Percentiles rank a stretch among this genome's conserved stretches.
phyloP scores from a whole-genome alignment of 169 alveolate genomes.

The Theileria parva region DNA sequence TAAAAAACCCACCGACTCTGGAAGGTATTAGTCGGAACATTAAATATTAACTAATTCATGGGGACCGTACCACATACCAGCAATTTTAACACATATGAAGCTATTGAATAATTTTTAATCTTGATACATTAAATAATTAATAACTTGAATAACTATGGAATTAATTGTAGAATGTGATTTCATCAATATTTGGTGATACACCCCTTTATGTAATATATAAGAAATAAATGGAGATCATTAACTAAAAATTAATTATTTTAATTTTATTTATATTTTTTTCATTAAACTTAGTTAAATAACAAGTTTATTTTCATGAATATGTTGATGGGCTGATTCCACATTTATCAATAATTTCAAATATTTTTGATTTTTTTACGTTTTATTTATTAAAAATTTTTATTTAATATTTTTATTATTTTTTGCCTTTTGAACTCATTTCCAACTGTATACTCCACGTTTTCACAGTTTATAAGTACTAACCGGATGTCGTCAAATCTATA shows the following conservation, averaged over 20 bases:
- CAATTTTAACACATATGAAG: neutral
- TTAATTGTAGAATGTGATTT: neutral
- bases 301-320: neutral
- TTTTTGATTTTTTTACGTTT: neutral
- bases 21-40: constrained; percentile 16
- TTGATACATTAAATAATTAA: neutral
- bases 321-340: neutral
- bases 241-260: too few relatives aligned
- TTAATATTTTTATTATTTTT: neutral
- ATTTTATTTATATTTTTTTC: too few relatives aligned
- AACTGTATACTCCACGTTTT: neutral
- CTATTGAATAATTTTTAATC: too few relatives aligned
- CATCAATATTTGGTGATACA: neutral
- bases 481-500: neutral
- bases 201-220: neutral
- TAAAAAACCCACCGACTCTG: neutral
- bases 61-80: neutral
- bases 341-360: neutral
- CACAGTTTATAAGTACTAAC: neutral
- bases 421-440: neutral
- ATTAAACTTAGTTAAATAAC: too few relatives aligned
- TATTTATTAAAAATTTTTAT: neutral
- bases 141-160: neutral
- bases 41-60: neutral
- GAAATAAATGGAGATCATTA: neutral